Conservation (phyloP, 2,329 filamentous ascomycete species). For the Simplicillium aogashimaense region DNA sequence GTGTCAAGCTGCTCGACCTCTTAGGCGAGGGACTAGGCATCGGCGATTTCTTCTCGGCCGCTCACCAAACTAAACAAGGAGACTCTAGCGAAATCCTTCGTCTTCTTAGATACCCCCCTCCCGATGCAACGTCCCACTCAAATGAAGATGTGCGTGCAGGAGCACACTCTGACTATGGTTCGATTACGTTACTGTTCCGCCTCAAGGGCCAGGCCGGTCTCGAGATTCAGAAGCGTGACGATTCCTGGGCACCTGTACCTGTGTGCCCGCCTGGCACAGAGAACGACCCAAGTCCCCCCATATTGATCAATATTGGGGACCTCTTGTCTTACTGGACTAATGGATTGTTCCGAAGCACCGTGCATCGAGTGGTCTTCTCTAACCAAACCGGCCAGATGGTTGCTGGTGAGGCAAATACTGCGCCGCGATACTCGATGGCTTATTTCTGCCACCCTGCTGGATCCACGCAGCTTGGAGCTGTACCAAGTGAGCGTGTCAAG, state of each 20-base stretch:
- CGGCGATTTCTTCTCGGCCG: slow-evolving; percentile 42
- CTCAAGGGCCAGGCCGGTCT: slow-evolving; percentile 76
- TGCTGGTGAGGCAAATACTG: slow-evolving; percentile 34
- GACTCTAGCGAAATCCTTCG: slow-evolving; percentile 53
- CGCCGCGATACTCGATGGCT: slow-evolving; percentile 54
- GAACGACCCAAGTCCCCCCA: slow-evolving; percentile 53
- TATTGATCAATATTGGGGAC: slow-evolving; percentile 69
- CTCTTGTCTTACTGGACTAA: slow-evolving; percentile 81
- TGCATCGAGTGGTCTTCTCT: slow-evolving; percentile 77
- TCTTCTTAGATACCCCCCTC: slow-evolving; percentile 62
- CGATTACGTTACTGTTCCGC: slow-evolving; percentile 71
- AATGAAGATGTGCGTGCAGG: slow-evolving; percentile 68
- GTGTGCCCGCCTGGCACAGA: slow-evolving; percentile 54
- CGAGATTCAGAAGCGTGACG: slow-evolving; percentile 59
- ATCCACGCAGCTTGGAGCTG: slow-evolving; percentile 39
- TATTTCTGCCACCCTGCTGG: slow-evolving; percentile 59
- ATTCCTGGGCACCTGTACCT: slow-evolving; percentile 52
- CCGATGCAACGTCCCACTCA: slow-evolving; percentile 29
- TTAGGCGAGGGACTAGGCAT: slow-evolving; percentile 67
- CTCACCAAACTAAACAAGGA: slow-evolving; percentile 34
- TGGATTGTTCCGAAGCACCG: slow-evolving; percentile 74
- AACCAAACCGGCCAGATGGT: slow-evolving; percentile 13
- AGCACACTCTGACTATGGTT: slow-evolving; percentile 82
- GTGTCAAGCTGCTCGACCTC: slow-evolving; percentile 61
- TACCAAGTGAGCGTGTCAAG: slow-evolving; percentile 50